These are phyloP conservation scores for Scheffersomyces lignicola DNA, from an alignment of 1,139 yeast genomes.

Conservation along the genomic window DNA sequence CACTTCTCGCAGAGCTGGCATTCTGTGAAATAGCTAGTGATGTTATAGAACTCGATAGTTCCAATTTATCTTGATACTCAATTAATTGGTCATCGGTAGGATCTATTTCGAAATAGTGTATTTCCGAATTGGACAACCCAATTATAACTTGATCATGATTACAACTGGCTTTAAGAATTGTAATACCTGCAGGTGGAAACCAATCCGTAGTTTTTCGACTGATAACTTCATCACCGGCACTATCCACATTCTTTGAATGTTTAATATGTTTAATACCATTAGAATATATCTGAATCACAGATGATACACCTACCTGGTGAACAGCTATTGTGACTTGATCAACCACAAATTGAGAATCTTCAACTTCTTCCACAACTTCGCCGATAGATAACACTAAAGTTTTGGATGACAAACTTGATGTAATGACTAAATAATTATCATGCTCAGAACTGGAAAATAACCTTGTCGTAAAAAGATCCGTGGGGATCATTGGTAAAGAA, in stretches of 20 bases:
- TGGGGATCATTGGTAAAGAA: slow-evolving; percentile 66
- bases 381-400: slow-evolving; percentile 78
- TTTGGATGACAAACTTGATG: slow-evolving; percentile 56
- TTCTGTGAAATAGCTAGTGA: slow-evolving; percentile 53
- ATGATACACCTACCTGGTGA: slow-evolving; percentile 63
- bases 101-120: slow-evolving; percentile 83
- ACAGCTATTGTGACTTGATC: slow-evolving; percentile 67
- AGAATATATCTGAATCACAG: slow-evolving; percentile 72
- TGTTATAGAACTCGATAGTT: slow-evolving; percentile 51
- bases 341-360: slow-evolving; percentile 59
- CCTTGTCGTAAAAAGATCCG: slow-evolving; percentile 61
- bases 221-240: slow-evolving; percentile 11
- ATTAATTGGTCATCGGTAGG: slow-evolving; percentile 58
- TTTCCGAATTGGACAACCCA: slow-evolving; percentile 69
- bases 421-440: slow-evolving; percentile 67
- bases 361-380: slow-evolving; percentile 76
- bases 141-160: slow-evolving; percentile 70
- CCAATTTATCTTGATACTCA: slow-evolving; percentile 67
- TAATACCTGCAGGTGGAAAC: slow-evolving; percentile 82
- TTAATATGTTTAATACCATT: slow-evolving; percentile 71
- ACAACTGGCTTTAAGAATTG: slow-evolving; percentile 57
- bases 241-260: slow-evolving; percentile 14
- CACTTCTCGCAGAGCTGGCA: slow-evolving; percentile 44
- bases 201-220: slow-evolving; percentile 56
- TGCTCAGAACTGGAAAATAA: slow-evolving; percentile 39